Evolutionary conservation across 2,329 filamentous ascomycete species (phyloP).

Genomic region (Colletotrichum nymphaeae): DNA sequence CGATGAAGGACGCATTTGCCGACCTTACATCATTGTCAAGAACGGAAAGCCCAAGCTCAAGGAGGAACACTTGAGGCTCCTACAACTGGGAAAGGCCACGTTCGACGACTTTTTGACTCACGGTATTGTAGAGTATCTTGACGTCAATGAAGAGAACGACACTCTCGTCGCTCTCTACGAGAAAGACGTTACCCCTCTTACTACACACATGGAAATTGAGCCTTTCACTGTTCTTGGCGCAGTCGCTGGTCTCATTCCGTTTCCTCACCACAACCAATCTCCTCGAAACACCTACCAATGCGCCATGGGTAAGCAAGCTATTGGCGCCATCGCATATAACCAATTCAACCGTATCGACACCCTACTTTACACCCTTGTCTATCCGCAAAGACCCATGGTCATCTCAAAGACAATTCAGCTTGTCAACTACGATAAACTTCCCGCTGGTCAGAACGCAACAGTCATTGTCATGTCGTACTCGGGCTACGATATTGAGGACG

Average conservation of each 20-base stretch:
- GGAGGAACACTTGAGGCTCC: slow-evolving; percentile 79
- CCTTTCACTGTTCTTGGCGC: slow-evolving; percentile 97
- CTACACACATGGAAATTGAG: slow-evolving; percentile 97
- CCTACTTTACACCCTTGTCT: slow-evolving; percentile 94
- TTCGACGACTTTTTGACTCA: slow-evolving; percentile 95
- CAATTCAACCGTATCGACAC: slow-evolving; percentile 98
- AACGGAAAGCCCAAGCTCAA: slow-evolving; percentile 86
- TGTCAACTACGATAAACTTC: slow-evolving; percentile 96
- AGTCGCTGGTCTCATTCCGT: slow-evolving; percentile 95
- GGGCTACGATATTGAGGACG: slow-evolving; percentile 99
- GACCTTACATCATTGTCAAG: slow-evolving; percentile 95
- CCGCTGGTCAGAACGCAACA: slow-evolving; percentile 95
- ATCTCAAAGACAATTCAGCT: slow-evolving; percentile 97
- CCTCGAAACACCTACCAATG: slow-evolving; percentile 99
- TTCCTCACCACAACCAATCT: slow-evolving; percentile 98
- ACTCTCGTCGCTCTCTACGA: slow-evolving; percentile 93
- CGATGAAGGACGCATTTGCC: slow-evolving; percentile 95
- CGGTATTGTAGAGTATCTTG: slow-evolving; percentile 94
- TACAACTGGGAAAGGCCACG: slow-evolving; percentile 85
- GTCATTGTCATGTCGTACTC: slow-evolving; percentile 99
- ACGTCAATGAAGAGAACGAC: slow-evolving; percentile 99
- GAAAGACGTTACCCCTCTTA: slow-evolving; percentile 81
- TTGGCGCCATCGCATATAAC: slow-evolving; percentile 97
- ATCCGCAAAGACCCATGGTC: slow-evolving; percentile 97
- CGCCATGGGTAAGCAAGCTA: slow-evolving; percentile 99